phyloP scores from a whole-genome alignment of 768 basidiomycete species.

The Suillus hirtellus region DNA sequence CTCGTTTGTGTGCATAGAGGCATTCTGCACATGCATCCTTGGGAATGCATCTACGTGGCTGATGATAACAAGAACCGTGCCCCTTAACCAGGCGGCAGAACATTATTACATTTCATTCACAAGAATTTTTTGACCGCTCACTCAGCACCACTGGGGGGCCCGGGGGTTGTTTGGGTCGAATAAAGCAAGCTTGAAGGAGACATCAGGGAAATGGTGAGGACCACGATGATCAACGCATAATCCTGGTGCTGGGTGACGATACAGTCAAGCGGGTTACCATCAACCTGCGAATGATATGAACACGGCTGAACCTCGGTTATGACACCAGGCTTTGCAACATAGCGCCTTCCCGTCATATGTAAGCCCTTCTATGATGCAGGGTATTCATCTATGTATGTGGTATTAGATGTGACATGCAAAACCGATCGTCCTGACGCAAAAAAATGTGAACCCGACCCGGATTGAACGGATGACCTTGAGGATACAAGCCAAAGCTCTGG shows the following conservation, averaged over 20 bases:
- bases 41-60: not conserved
- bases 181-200: not conserved
- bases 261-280: not conserved
- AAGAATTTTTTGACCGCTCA: not conserved
- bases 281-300: too few species aligned
- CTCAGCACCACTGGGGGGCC: not conserved
- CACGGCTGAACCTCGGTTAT: not conserved
- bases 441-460: constrained; percentile 42
- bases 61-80: not conserved
- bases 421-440: constrained; percentile 4
- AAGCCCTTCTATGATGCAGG: not conserved
- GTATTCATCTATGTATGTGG: not conserved
- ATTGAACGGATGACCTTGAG: constrained; percentile 50
- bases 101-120: not conserved
- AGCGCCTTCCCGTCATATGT: not conserved
- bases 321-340: not conserved
- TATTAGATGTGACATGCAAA: not conserved
- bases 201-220: not conserved
- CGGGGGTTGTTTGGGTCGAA: not conserved
- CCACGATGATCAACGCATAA: too few species aligned
- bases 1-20: not conserved
- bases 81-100: not conserved
- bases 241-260: not conserved
- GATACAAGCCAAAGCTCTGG: constrained; percentile 30
- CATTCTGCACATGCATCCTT: not conserved